A percentile compares a stretch with the other conserved stretches of the same genome.
Evolutionary conservation across 495 filamentous ascomycete species (phyloP).

Genomic region (Penicillium canariense): DNA sequence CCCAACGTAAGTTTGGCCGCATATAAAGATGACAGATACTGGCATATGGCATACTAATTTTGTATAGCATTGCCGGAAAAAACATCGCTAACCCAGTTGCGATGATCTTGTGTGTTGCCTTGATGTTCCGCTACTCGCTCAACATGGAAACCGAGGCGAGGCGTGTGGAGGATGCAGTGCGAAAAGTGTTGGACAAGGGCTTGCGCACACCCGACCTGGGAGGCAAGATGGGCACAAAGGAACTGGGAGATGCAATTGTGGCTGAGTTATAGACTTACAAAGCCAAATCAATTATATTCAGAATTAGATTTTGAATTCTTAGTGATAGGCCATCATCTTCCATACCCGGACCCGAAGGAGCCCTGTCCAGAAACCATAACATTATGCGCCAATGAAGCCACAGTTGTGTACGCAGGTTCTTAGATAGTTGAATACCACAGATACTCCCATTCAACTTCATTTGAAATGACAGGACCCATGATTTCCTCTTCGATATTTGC

Average conservation of each 20-base stretch:
- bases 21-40: background rate
- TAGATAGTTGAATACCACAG: no score
- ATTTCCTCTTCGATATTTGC: no score
- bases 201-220: conserved; percentile 77
- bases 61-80: conserved; percentile 33
- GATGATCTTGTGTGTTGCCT: conserved; percentile 81
- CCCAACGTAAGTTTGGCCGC: conserved; percentile 31
- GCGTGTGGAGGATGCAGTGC: conserved; percentile 77
- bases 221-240: conserved; percentile 65
- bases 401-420: no score
- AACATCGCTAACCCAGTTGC: conserved; percentile 65
- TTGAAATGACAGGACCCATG: no score
- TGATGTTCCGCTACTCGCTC: conserved; percentile 91
- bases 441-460: no score
- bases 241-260: conserved; percentile 81
- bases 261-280: conserved; percentile 29
- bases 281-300: no score
- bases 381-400: no score
- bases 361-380: no score
- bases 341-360: no score
- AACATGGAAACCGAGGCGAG: conserved; percentile 68
- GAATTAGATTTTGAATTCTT: no score
- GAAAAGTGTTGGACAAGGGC: conserved; percentile 69
- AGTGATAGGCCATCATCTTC: no score
- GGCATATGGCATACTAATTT: background rate